These are phyloP conservation scores for Hypoxylon rickii DNA, from an alignment of 495 filamentous ascomycete genomes.

Conservation along the genomic window DNA sequence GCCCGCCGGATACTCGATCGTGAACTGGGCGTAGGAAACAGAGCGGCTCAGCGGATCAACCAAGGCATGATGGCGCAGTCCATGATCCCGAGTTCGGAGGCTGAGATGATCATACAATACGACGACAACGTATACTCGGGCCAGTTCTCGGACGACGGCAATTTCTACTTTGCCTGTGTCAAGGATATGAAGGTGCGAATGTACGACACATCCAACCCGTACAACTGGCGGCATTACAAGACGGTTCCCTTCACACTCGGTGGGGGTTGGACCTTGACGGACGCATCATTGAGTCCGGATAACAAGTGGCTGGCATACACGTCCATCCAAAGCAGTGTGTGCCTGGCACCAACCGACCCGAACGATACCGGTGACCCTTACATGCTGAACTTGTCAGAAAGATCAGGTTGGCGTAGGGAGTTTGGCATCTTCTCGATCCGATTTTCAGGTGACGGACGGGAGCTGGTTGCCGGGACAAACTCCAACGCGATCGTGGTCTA, in stretches of 20 bases:
- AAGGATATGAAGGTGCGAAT: constrained; percentile 94
- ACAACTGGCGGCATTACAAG: constrained; percentile 95
- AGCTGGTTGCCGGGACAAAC: constrained; percentile 87
- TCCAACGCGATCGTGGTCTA: constrained; percentile 85
- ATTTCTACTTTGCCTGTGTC: constrained; percentile 94
- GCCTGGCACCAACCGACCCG: constrained; percentile 84
- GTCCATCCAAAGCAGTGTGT: constrained; percentile 80
- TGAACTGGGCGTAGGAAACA: constrained; percentile 69
- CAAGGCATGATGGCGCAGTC: constrained; percentile 68
- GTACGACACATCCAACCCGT: constrained; percentile 97
- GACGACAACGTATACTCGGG: constrained; percentile 87
- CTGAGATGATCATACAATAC: constrained; percentile 89
- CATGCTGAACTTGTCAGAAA: constrained; percentile 65
- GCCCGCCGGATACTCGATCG: constrained; percentile 73
- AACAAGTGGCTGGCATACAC: constrained; percentile 89
- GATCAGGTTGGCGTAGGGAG: constrained; percentile 42
- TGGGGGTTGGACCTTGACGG: constrained; percentile 94
- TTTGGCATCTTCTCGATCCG: constrained; percentile 85
- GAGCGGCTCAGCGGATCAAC: constrained; percentile 56
- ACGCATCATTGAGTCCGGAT: constrained; percentile 89
- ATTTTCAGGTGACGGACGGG: constrained; percentile 90
- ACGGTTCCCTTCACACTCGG: constrained; percentile 83
- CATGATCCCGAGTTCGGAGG: constrained; percentile 71
- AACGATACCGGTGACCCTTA: constrained; percentile 76
- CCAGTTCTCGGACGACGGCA: constrained; percentile 95